Base-by-base conservation (phyloP, 164 flowering plant genomes). In the Magnolia kwangsiensis region DNA sequence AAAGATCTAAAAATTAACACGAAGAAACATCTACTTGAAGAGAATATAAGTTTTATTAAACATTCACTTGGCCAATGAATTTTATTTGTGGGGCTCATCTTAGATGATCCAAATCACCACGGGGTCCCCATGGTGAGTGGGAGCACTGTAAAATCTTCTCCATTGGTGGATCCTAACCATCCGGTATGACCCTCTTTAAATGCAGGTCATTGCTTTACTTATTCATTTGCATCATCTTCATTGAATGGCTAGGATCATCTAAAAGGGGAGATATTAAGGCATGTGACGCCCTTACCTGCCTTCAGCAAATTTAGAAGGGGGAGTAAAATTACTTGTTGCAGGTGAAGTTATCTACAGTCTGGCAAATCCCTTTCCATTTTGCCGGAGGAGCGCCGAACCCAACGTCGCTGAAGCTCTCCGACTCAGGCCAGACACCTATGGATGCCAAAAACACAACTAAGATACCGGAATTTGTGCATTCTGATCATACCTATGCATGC, bases 361-460 rank as follows among this genome's bases (percentile, higher is more conserved):
- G 76, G 76, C 93, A 89, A 5, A 69, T 61, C 59, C 93, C 97
- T 70, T 84, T 92, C 97, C 95, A 90, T 83, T 86, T 89, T 9
- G 67, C 27, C 2, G 97, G 95, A 8, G 95, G 90, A 8, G 92
- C 88, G 18, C 89, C 89, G 23, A 87, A 82, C 61, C 86, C 89
- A 67, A 64, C 59, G 49, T 86, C 90, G 23, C 50, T 82, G 78
- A 91, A 89, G 76, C 91, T 88, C 0, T 72, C 80, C 1, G 89
- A 82, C 61, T 90, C 92, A 0, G 90, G 90, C 90, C 95, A 90
- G 18, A 87, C 72, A 7, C 95, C 92, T 3, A 83, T 75, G 76
- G 85, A 85, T 5, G 5, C 5, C 85, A 67, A 37, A 37, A 37
- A 0, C 45, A 5, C 7, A 5, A 3, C 4, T 37, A 37, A 37